phyloP scores from a whole-genome alignment of 2,329 filamentous ascomycete genomes.

The Colletotrichum sp. region DNA sequence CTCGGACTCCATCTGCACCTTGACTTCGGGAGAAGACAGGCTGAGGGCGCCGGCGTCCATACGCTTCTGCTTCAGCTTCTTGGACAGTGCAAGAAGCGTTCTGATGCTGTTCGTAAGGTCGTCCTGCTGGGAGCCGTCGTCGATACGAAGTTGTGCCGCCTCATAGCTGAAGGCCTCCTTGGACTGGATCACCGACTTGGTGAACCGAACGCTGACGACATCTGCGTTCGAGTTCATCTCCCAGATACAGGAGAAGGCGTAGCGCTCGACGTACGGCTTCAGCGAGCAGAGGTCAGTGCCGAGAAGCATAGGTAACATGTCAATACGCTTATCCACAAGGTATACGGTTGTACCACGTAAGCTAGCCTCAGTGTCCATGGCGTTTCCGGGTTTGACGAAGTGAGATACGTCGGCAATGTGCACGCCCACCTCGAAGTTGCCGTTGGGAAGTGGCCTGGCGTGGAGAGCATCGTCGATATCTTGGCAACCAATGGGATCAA shows the following conservation, averaged over 20 bases:
- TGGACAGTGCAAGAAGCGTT: slow-evolving; percentile 83
- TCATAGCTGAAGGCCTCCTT: slow-evolving; percentile 98
- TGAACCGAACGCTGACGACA: slow-evolving; percentile 85
- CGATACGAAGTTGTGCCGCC: slow-evolving; percentile 91
- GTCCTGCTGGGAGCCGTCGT: slow-evolving; percentile 85
- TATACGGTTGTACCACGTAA: slow-evolving; percentile 96
- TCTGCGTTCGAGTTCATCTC: slow-evolving; percentile 87
- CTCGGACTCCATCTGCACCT: slow-evolving; percentile 93
- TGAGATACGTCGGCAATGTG: slow-evolving; percentile 99
- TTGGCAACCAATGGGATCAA: slow-evolving; percentile 93
- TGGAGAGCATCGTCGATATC: slow-evolving; percentile 98
- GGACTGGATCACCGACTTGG: slow-evolving; percentile 97
- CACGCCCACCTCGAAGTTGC: slow-evolving; percentile 94
- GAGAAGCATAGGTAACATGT: slow-evolving; percentile 97
- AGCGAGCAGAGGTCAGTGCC: slow-evolving; percentile 96
- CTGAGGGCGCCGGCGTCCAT: slow-evolving; percentile 96
- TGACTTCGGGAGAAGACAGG: slow-evolving; percentile 96
- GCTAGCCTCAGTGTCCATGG: slow-evolving; percentile 96
- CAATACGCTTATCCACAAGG: slow-evolving; percentile 97
- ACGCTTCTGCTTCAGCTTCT: slow-evolving; percentile 91
- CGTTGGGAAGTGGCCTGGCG: slow-evolving; percentile 82
- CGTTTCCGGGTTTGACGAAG: slow-evolving; percentile 95
- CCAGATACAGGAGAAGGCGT: slow-evolving; percentile 86
- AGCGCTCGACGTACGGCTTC: slow-evolving; percentile 96
- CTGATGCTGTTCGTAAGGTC: slow-evolving; percentile 91